Evolutionary conservation across 306 rosid species (phyloP).

Genomic region (Cucumis melo): DNA sequence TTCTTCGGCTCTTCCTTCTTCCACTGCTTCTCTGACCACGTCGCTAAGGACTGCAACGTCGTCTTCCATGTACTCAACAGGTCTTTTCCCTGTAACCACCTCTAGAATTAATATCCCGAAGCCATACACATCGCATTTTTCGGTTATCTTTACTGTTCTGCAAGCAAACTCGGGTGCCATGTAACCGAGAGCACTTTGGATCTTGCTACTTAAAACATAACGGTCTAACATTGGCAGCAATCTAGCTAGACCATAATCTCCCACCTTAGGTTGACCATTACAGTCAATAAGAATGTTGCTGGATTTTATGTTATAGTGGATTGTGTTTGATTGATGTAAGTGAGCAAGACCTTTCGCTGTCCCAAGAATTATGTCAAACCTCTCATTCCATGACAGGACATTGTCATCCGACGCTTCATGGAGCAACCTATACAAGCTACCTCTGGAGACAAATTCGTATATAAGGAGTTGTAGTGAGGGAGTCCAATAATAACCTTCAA

Average conservation of each 20-base stretch:
- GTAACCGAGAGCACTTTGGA: slow-evolving; percentile 93
- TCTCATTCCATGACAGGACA: slow-evolving; percentile 77
- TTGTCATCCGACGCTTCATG: slow-evolving; percentile 68
- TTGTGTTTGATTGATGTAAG: slow-evolving; percentile 64
- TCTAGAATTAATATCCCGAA: slow-evolving; percentile 80
- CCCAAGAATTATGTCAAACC: slow-evolving; percentile 76
- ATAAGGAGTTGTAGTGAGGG: slow-evolving; percentile 87
- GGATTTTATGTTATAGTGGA: slow-evolving; percentile 89
- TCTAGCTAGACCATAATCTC: slow-evolving; percentile 86
- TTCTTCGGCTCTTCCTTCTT: slow-evolving; percentile 87
- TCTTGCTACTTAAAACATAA: slow-evolving; percentile 85
- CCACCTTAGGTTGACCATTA: slow-evolving; percentile 75
- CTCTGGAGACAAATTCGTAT: slow-evolving; percentile 63
- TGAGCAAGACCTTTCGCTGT: slow-evolving; percentile 84
- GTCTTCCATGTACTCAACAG: slow-evolving; percentile 95
- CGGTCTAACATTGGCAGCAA: slow-evolving; percentile 88
- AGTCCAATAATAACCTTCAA: slow-evolving; percentile 98
- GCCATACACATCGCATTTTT: slow-evolving; percentile 83
- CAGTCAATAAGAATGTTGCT: slow-evolving; percentile 72
- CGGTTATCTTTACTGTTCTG: slow-evolving; percentile 84
- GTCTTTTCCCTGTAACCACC: slow-evolving; percentile 81
- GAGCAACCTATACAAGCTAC: slow-evolving; percentile 76
- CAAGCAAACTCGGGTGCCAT: slow-evolving; percentile 98
- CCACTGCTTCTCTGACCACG: slow-evolving; percentile 82
- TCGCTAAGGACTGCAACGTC: slow-evolving; percentile 94